These are phyloP conservation scores for Vitis labrusca DNA, from an alignment of 164 flowering plant species.

Conservation along the genomic window DNA sequence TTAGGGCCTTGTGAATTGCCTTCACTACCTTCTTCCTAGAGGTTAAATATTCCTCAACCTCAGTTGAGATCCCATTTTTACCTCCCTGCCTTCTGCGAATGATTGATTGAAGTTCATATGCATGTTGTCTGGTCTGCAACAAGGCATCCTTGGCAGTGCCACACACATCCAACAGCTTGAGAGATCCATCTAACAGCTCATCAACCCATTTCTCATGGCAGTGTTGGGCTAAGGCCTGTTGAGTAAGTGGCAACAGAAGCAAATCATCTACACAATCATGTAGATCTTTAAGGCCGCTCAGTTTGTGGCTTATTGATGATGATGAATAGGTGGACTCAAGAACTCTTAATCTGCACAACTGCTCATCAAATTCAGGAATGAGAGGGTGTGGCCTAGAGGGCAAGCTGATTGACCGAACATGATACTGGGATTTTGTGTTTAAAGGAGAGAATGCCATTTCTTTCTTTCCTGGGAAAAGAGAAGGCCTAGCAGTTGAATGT, in stretches of 20 bases:
- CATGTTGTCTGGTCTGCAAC: conserved; percentile 23
- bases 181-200: conserved; percentile 34
- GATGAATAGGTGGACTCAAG: conserved; percentile 4
- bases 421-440: neutral
- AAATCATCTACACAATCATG: conserved; percentile 26
- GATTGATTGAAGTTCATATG: conserved; percentile 27
- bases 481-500: too few species aligned
- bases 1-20: conserved; percentile 15
- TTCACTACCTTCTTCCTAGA: conserved; percentile 35
- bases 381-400: conserved; percentile 35
- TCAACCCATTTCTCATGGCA: conserved; percentile 18
- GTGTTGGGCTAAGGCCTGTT: conserved; percentile 15
- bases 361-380: conserved; percentile 17
- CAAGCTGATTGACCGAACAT: conserved; percentile 30
- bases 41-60: conserved; percentile 21
- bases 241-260: conserved; percentile 25
- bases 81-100: conserved; percentile 34
- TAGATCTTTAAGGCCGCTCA: conserved; percentile 26
- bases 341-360: conserved; percentile 22
- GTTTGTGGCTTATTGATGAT: conserved; percentile 18
- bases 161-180: conserved; percentile 35
- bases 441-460: conserved; percentile 1
- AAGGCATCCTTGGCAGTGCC: conserved; percentile 25
- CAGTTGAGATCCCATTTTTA: conserved; percentile 11
- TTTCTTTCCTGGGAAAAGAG: too few species aligned